Base-by-base conservation (phyloP, 257 asterid genomes). In the Jasminum sambac region DNA sequence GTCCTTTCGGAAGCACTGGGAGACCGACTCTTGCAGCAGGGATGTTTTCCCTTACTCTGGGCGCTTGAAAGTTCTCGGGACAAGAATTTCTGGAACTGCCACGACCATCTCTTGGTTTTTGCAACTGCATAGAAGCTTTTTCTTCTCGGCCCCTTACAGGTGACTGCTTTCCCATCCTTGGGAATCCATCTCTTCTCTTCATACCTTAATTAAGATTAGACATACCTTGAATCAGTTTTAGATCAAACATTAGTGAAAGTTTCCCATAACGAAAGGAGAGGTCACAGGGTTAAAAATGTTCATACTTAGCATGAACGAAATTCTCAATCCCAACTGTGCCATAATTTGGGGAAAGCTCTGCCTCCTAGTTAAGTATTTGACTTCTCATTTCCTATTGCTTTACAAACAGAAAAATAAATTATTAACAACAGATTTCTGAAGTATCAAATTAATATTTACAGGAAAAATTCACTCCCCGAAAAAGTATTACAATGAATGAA, bases 321-420 rank as follows among this genome's bases (percentile, higher is more conserved):
- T 95, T 91, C 85, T 95, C 99, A 70, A 95, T 88, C 79, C 99
- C 99, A 80, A 95, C 99, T 82, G 98, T 87, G 72, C 91, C 99
- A 58, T 95, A 95, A 78, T 95, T 95, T 38, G 97, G 96, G 55
- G 99, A 98, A 74, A 95, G 91, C 75, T 89, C 97, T 60, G 98
- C 98, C 87, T 95, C 99, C 99, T 98, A 95, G 68, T 82, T n/a
- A 95, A 80, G 85, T 82, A 84, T 95, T 95, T 76, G 99, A 86
- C 90, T 82, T 95, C 84, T 91, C 97, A 67, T 95, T 95, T 77
- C 99, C 99, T 96, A 91, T 87, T 70, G 98, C 99, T 95, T 58
- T 60, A 77, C 55, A 67, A 57, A 84, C 65, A 79, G n/a, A n/a
- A 72, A 62, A 70, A 74, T 44, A 36, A 23, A 44, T 67, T 13